Evolutionary conservation across 2,329 filamentous ascomycete genomes (phyloP), one percentile per base, ranked within the genome.

Genomic region (Curvularia sp.): DNA sequence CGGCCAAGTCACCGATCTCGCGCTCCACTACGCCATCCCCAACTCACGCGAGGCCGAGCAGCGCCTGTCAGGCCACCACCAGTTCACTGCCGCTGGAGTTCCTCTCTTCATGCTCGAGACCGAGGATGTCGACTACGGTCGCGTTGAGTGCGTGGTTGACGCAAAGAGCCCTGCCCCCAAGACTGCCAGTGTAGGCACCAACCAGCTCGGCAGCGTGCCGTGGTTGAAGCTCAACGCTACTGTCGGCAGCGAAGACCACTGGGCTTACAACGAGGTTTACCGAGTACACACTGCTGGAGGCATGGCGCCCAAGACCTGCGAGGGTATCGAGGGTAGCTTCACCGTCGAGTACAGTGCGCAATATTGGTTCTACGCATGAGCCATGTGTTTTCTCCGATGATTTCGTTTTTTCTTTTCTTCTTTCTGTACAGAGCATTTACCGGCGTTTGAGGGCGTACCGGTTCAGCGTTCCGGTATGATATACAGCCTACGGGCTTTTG

Each of bases 241-340:
- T 5, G 15, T 47, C 7, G 41, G 49, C 15, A 53, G 34, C 3
- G 63, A 70, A 8, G 21, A 45, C 15, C 7, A 51, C 19, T 74
- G 78, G 13, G 74, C 78, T 45, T 86, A 91, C 66, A 85, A 88
- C 74, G 87, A 92, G 74, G 88, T 97, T 23, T 98, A 94, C 79
- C 86, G 94, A 12, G 80, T 97, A 43, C 84, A 91, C 69, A 98
- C 94, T 10, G 92, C 89, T 0, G 93, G 93, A 25, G 94, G 94
- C 10, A 86, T 84, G 46, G 79, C 92, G 1, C 93, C 93, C 0
- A 80, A 84, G 25, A 90, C 87, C 0, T 98, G 94, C 74, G 75
- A 84, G 32, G 90, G 87, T 10, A 82, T 87, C 81, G 75, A 82
- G 0, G 81, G 83, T 10, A 72, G 78, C 1, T 93, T 97, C 66